Evolutionary conservation across 106 monocot species (phyloP).

Genomic region (Acorus gramineus): DNA sequence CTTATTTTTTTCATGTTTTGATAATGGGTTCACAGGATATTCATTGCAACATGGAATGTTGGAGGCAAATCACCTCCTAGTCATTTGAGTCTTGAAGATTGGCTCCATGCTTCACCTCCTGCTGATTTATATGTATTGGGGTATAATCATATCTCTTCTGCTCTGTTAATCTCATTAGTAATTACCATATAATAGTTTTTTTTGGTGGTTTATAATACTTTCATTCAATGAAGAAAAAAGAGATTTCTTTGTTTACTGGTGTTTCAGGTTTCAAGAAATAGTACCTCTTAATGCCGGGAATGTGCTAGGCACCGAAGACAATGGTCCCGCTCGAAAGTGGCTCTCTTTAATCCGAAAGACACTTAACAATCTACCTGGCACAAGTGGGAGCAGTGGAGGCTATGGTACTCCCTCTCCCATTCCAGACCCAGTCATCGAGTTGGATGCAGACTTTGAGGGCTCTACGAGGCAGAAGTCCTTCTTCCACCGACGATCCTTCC

Average conservation of each 20-base stretch:
- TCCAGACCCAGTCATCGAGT: constrained; percentile 43
- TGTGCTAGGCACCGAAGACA: constrained; percentile 72
- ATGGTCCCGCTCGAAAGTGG: constrained; percentile 79
- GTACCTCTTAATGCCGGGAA: constrained; percentile 89
- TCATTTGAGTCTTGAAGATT: constrained; percentile 63
- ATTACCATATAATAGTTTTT: no score
- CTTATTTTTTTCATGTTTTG: neutral
- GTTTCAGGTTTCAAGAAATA: constrained; percentile 71
- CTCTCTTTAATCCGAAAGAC: constrained; percentile 44
- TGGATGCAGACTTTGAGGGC: constrained; percentile 67
- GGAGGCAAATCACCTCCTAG: constrained; percentile 67
- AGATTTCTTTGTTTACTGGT: neutral
- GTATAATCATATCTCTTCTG: constrained; percentile 12
- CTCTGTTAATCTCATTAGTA: neutral
- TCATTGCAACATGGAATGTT: constrained; percentile 89
- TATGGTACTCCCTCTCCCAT: constrained; percentile 46
- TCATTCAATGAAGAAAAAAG: no score
- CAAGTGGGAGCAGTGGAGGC: constrained; percentile 17
- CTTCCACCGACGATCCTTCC: constrained; percentile 52
- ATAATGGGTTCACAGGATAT: constrained; percentile 33
- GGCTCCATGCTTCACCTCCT: constrained; percentile 69
- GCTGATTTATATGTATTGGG: constrained; percentile 82
- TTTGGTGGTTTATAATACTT: no score
- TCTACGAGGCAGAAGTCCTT: constrained; percentile 46
- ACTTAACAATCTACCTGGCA: constrained; percentile 49